Evolutionary conservation across 805 yeast species (phyloP).

Genomic region (Zygosaccharomyces kombuchaensis): DNA sequence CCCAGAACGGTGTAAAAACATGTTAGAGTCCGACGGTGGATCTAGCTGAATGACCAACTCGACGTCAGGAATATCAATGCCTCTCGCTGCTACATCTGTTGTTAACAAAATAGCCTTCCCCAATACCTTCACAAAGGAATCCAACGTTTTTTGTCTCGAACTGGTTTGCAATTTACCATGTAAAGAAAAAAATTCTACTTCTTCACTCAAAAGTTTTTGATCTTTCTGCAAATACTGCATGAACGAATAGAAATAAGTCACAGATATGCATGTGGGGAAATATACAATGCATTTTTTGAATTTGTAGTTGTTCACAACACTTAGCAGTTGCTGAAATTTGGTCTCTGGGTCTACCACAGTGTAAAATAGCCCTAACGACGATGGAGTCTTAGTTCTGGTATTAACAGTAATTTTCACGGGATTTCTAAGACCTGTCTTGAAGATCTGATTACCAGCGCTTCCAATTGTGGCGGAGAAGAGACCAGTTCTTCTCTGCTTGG

Average conservation of each 20-base stretch:
- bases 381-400: slow-evolving; percentile 52
- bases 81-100: slow-evolving; percentile 98
- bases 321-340: slow-evolving; percentile 57
- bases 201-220: slow-evolving; percentile 23
- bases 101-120: slow-evolving; percentile 67
- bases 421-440: slow-evolving; percentile 85
- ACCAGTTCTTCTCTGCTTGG: slow-evolving; percentile 91
- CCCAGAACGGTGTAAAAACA: slow-evolving; percentile 91
- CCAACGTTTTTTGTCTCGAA: slow-evolving; percentile 70
- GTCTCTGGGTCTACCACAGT: slow-evolving; percentile 52
- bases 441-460: slow-evolving; percentile 72
- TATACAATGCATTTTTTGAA: slow-evolving; percentile 84
- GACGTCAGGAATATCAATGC: slow-evolving; percentile 91
- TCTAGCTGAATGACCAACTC: slow-evolving; percentile 91
- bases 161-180: slow-evolving; percentile 89
- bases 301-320: slow-evolving; percentile 47
- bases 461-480: slow-evolving; percentile 90
- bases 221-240: slow-evolving; percentile 41
- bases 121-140: slow-evolving; percentile 48
- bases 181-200: slow-evolving; percentile 56
- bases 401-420: slow-evolving; percentile 85
- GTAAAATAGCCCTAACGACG: slow-evolving; percentile 58
- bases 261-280: slow-evolving; percentile 85
- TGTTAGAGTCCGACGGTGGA: slow-evolving; percentile 90
- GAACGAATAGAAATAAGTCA: slow-evolving; percentile 66